Conservation (phyloP, 2,329 filamentous ascomycete genomes). For the Pezicula radicicola region DNA sequence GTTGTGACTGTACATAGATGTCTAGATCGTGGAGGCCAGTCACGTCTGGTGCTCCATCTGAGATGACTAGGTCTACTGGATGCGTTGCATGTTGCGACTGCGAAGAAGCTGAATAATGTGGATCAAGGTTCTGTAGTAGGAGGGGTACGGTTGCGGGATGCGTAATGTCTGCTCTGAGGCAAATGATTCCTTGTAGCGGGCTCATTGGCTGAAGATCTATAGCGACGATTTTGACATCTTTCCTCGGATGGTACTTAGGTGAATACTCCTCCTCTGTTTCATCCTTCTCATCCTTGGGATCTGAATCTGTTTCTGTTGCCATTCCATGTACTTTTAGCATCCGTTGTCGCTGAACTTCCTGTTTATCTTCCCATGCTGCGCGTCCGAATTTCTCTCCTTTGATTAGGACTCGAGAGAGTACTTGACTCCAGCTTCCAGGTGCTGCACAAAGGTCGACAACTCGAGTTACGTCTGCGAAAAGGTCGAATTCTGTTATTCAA, state of each 20-base stretch:
- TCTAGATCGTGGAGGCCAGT: slow-evolving; percentile 96
- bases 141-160: slow-evolving; percentile 93
- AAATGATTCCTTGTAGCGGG: slow-evolving; percentile 87
- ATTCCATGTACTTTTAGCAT: slow-evolving; percentile 42
- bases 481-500: slow-evolving; percentile 71
- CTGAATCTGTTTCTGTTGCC: slow-evolving; percentile 10
- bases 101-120: slow-evolving; percentile 53
- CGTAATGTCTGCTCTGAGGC: slow-evolving; percentile 92
- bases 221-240: slow-evolving; percentile 88
- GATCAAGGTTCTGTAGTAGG: slow-evolving; percentile 79
- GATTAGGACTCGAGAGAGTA: slow-evolving; percentile 88
- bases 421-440: slow-evolving; percentile 95
- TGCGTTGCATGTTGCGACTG: slow-evolving; percentile 57
- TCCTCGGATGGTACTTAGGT: slow-evolving; percentile 41
- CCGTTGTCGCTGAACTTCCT: slow-evolving; percentile 61
- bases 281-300: slow-evolving; percentile 21
- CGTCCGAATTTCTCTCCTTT: slow-evolving; percentile 89
- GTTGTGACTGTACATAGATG: slow-evolving; percentile 95
- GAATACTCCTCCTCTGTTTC: slow-evolving; percentile 26
- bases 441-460: slow-evolving; percentile 96
- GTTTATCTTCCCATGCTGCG: slow-evolving; percentile 81
- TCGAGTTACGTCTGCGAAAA: slow-evolving; percentile 85
- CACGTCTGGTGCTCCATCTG: slow-evolving; percentile 93
- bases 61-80: slow-evolving; percentile 89
- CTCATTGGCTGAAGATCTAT: slow-evolving; percentile 97